These are phyloP conservation scores for Colletotrichum destructivum DNA, from an alignment of 2,329 filamentous ascomycete genomes.

Conservation along the genomic window DNA sequence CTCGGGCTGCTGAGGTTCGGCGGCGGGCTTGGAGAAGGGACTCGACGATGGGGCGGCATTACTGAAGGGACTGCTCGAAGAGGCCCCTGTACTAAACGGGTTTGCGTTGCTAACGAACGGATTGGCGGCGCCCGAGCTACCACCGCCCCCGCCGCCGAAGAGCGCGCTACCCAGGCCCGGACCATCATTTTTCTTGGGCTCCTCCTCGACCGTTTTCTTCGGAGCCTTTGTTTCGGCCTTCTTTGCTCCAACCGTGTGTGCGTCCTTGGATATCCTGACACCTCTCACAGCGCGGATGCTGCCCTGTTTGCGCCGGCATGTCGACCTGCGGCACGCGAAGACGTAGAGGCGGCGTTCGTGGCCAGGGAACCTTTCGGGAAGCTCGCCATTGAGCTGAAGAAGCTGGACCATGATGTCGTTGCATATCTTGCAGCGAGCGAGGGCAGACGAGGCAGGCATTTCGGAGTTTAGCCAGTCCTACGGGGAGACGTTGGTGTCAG, in stretches of 20 bases:
- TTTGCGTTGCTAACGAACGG: constrained; percentile 70
- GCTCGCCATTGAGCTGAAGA: constrained; percentile 90
- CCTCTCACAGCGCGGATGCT: constrained; percentile 84
- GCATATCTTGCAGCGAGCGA: constrained; percentile 91
- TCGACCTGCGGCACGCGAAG: constrained; percentile 83
- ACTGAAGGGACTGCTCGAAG: constrained; percentile 62
- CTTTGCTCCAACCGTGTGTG: constrained; percentile 47
- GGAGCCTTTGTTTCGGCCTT: constrained; percentile 51
- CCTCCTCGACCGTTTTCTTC: constrained; percentile 52
- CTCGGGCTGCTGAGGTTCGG: constrained; percentile 54
- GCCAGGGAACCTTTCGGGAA: constrained; percentile 87
- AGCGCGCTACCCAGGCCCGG: constrained; percentile 75
- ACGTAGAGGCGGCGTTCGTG: constrained; percentile 92
- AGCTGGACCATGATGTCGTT: constrained; percentile 86
- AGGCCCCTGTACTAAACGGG: constrained; percentile 33
- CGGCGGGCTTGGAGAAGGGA: constrained; percentile 49
- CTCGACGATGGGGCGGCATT: constrained; percentile 48
- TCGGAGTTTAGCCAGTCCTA: constrained; percentile 88
- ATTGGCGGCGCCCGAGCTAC: constrained; percentile 58
- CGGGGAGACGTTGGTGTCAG: constrained; percentile 8
- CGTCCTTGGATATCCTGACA: constrained; percentile 68
- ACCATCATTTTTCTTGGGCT: constrained; percentile 52
- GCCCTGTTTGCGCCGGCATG: constrained; percentile 86
- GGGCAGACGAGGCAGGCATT: constrained; percentile 79
- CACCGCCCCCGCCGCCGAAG: constrained; percentile 68